These are phyloP conservation scores for Paecilomyces dactylethromorphus DNA, from an alignment of 2,329 filamentous ascomycete species.

Conservation along the genomic window DNA sequence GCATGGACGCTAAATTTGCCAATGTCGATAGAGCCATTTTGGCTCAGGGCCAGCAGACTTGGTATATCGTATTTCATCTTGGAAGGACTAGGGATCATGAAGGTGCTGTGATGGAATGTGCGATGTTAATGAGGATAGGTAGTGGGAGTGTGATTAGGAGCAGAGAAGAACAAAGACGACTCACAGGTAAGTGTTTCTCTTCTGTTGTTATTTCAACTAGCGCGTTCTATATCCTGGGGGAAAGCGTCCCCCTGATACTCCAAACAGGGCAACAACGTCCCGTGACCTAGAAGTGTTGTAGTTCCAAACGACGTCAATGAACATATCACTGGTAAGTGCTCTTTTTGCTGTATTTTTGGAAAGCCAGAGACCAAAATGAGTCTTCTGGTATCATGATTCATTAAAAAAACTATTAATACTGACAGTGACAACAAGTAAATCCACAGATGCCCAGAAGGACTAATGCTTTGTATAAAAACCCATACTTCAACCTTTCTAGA, in stretches of 20 bases:
- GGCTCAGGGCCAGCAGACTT: conserved; percentile 29
- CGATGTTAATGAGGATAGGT: conserved; percentile 1
- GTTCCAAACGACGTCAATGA: background rate
- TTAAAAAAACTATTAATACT: background rate
- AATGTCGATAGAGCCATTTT: conserved; percentile 18
- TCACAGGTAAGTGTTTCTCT: background rate
- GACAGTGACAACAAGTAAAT: background rate
- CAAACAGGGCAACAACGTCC: background rate
- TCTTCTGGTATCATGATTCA: background rate
- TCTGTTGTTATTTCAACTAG: background rate
- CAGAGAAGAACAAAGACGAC: background rate
- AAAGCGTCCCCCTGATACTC: background rate
- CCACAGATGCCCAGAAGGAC: background rate
- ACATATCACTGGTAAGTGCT: background rate
- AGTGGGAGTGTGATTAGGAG: conserved; percentile 1
- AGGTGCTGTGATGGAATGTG: background rate
- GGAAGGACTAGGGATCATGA: background rate
- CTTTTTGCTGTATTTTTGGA: background rate
- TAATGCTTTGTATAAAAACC: background rate
- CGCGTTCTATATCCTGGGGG: background rate
- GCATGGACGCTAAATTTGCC: conserved; percentile 20
- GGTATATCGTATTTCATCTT: conserved; percentile 31
- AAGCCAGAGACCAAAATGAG: background rate
- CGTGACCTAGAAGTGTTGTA: background rate
- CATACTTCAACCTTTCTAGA: conserved; percentile 28